Evolutionary conservation across 371 early-diverging fungal species (phyloP).

Genomic region (Pancytospora philotis): DNA sequence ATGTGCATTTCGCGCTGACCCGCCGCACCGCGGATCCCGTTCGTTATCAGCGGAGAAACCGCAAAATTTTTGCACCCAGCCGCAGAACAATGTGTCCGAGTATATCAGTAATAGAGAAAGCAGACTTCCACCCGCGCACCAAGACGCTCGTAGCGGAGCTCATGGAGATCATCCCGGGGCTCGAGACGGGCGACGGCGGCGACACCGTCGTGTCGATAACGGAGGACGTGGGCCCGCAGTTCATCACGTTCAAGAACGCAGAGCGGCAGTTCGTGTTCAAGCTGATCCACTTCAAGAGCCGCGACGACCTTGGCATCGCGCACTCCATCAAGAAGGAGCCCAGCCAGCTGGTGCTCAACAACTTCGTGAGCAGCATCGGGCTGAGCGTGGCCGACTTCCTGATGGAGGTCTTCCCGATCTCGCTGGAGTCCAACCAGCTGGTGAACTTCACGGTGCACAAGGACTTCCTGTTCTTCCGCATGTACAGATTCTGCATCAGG

Average conservation of each 20-base stretch:
- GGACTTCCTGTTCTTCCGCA: slow-evolving; percentile 92
- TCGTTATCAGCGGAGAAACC: too few relatives aligned
- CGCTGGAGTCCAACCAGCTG: slow-evolving; percentile 82
- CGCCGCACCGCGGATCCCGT: too few relatives aligned
- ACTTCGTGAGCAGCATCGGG: slow-evolving; percentile 86
- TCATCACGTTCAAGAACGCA: slow-evolving; percentile 11
- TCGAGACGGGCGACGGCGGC: neutral
- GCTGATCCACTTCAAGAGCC: slow-evolving; percentile 38
- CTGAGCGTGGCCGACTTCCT: slow-evolving; percentile 87
- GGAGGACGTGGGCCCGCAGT: slow-evolving; percentile 42
- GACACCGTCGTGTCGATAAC: slow-evolving; percentile 20
- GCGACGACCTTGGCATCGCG: slow-evolving; percentile 14
- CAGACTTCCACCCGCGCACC: slow-evolving; percentile 16
- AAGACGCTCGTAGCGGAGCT: slow-evolving; percentile 16
- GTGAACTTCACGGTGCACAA: slow-evolving; percentile 93
- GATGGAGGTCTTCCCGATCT: slow-evolving; percentile 82
- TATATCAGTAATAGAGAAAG: too few relatives aligned
- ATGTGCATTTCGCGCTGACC: too few relatives aligned
- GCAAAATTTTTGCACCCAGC: too few relatives aligned
- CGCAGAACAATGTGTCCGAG: too few relatives aligned
- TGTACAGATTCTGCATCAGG: slow-evolving; percentile 69
- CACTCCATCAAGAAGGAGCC: slow-evolving; percentile 63
- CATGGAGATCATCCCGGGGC: slow-evolving; percentile 18
- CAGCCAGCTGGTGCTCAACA: slow-evolving; percentile 88
- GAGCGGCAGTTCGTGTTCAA: slow-evolving; percentile 37